Base-by-base conservation (phyloP, 768 basidiomycete species). In the Russula dissimulans region DNA sequence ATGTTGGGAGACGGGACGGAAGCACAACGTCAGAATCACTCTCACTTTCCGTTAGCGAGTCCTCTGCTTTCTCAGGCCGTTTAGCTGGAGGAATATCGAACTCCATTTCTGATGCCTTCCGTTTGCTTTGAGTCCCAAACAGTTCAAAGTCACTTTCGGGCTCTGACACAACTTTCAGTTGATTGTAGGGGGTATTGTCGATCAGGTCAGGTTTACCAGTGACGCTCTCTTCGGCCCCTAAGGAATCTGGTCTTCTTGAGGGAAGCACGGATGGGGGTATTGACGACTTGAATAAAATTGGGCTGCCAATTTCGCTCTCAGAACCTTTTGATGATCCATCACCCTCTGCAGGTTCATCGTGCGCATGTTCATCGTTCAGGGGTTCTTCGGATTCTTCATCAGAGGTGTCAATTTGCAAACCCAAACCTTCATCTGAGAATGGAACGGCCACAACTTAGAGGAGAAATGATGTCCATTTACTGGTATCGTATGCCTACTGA, bases 111-210 rank as follows among this genome's bases (percentile, higher is more conserved):
- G 60, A 56, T 18, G 60, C 60, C 49, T 38, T 54, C 34, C 59
- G 56, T 34, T 54, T 63, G 56, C 18, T 46, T 46, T 55, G 22
- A n/a, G 31, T 41, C 42, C 18, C 39, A 39, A 46, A 43, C 4
- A 31, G 52, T 44, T 57, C 59, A 47, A 7, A 41, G n/a, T 61
- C 63, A 55, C 65, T 64, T 60, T 75, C 74, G 34, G 74, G 48
- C 62, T 77, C 75, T 48, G 49, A 39, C 39, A 32, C 43, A 22
- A 44, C 48, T 34, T 45, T 57, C 36, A 51, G 57, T 31, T 44
- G 49, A 31, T n/a, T 29, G 44, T 18, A 29, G 48, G 32, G 56
- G 11, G 39, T 18, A n/a, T 32, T 31, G 54, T 38, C 26, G 15
- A 39, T 49, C 34, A 42, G 15, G 44, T 49, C 34, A 42, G 15